A percentile compares a stretch with the other conserved stretches of the same genome.
phyloP scores from a whole-genome alignment of 1,284 basidiomycete genomes.

The Heterobasidion irregulare region DNA sequence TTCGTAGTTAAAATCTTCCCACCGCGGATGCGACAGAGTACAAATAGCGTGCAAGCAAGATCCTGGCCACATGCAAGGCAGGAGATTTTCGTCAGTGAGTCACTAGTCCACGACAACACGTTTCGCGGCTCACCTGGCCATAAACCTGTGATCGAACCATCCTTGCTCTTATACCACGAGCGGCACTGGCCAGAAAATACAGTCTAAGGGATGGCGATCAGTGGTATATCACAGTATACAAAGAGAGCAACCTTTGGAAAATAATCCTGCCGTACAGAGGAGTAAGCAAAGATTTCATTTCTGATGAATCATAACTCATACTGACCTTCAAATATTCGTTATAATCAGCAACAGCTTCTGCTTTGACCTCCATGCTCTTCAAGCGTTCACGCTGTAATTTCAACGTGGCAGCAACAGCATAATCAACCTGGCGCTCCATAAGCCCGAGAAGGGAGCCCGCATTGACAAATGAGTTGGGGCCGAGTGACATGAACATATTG shows the following conservation, averaged over 20 bases:
- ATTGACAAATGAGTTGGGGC: conserved; percentile 44
- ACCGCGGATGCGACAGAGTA: conserved; percentile 44
- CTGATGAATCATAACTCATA: conserved; percentile 25
- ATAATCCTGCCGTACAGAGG: conserved; percentile 23
- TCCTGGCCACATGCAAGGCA: conserved; percentile 21
- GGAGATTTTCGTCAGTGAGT: not conserved
- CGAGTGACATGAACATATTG: conserved; percentile 42
- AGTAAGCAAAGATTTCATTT: not conserved
- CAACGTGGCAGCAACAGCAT: conserved; percentile 34
- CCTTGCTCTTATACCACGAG: conserved; percentile 61
- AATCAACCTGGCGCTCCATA: conserved; percentile 44
- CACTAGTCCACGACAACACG: no score
- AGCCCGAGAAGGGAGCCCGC: conserved; percentile 39
- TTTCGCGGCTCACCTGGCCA: conserved; percentile 43
- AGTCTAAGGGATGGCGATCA: conserved; percentile 26
- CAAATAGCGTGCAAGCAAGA: conserved; percentile 46
- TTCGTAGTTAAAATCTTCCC: conserved; percentile 60
- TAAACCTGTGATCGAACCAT: conserved; percentile 46
- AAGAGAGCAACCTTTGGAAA: conserved; percentile 26
- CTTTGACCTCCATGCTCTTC: conserved; percentile 44
- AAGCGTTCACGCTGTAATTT: conserved; percentile 48
- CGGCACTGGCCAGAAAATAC: conserved; percentile 51
- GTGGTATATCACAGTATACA: not conserved
- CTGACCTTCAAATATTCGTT: conserved; percentile 28
- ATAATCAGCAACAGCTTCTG: conserved; percentile 44